Base-by-base conservation (phyloP, 345 rosid genomes). In the Adansonia digitata region DNA sequence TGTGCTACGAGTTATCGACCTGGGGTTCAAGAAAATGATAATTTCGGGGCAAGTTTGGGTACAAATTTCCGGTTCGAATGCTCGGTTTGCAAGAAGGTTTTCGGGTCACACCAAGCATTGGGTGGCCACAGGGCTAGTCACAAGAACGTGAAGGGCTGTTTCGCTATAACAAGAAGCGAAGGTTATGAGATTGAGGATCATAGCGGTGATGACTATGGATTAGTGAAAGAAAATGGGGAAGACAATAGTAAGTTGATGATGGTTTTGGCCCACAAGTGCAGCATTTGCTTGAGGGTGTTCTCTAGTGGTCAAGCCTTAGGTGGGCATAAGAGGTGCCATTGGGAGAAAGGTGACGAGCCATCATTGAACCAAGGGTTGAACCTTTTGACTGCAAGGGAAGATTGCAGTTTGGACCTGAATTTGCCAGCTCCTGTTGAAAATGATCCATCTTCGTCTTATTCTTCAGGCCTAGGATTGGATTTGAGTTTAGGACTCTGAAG, bases 81-180 rank as follows among this genome's bases (percentile, higher is more conserved):
- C 75, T 88, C 90, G 3, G 88, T 90, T 69, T 92, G 98, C 81
- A 91, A 89, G 84, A 91, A 90, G 85, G 98, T 88, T 73, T 94
- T 92, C 5, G 91, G 94, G 52, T 88, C 98, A 4, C 98, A 88
- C 81, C 98, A 91, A 78, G 98, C 98, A 13, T 81, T 94, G 5
- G 98, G 98, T 14, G 93, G 98, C 7, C 97, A 91, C 65, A 82
- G 95, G 82, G 98, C 98, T 0, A 90, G 89, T 77, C 97, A 92
- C 79, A 92, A 90, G 86, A 90, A 90, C 34, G 91, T 91, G 49
- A 88, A 86, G 80, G 98, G 97, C 4, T 94, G 97, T 72, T 89
- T 87, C 35, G 97, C 97, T 2, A 84, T 85, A 57, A 86, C 78
- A 10, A 88, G 83, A 48, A 84, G 81, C 26, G 71, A 83, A 20